Percentiles rank a stretch among this genome's conserved stretches.
Evolutionary conservation across 2,329 filamentous ascomycete genomes (phyloP).

Genomic region (Ophiosphaerella narmari): DNA sequence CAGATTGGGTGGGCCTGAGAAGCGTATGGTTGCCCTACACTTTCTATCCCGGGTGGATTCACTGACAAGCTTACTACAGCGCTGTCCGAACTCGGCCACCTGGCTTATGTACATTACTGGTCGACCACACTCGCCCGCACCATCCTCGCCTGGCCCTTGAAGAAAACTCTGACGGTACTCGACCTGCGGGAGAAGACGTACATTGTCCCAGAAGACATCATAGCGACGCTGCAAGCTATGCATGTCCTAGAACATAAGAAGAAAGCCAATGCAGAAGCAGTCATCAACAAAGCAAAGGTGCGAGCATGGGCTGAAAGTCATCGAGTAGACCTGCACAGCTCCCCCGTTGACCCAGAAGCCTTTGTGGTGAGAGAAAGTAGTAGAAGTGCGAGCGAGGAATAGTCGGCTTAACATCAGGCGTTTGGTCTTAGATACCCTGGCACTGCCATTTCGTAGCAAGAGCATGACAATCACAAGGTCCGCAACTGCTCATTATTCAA

Average conservation of each 20-base stretch:
- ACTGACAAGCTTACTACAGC: constrained; percentile 47
- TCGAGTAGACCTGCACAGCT: constrained; percentile 64
- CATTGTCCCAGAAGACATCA: constrained; percentile 83
- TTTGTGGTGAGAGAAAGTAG: constrained; percentile 66
- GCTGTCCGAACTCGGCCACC: constrained; percentile 80
- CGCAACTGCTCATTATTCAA: neutral
- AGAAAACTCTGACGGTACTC: constrained; percentile 65
- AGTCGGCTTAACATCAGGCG: constrained; percentile 10
- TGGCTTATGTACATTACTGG: constrained; percentile 87
- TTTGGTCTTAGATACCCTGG: constrained; percentile 12
- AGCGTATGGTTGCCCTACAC: constrained; percentile 56
- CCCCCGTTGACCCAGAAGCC: constrained; percentile 70
- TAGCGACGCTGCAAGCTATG: constrained; percentile 80
- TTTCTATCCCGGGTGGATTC: neutral
- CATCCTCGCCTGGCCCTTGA: constrained; percentile 52
- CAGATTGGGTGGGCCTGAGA: constrained; percentile 88
- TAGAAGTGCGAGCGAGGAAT: constrained; percentile 50
- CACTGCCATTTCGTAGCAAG: neutral
- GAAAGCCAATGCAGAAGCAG: constrained; percentile 55
- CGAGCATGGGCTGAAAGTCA: constrained; percentile 69
- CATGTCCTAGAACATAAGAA: constrained; percentile 63
- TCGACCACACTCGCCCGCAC: constrained; percentile 78
- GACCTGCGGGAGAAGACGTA: constrained; percentile 78
- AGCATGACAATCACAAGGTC: neutral
- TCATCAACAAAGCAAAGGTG: constrained; percentile 64